Conservation (phyloP, 805 yeast species). For the Wickerhamomyces chaumierensis region DNA sequence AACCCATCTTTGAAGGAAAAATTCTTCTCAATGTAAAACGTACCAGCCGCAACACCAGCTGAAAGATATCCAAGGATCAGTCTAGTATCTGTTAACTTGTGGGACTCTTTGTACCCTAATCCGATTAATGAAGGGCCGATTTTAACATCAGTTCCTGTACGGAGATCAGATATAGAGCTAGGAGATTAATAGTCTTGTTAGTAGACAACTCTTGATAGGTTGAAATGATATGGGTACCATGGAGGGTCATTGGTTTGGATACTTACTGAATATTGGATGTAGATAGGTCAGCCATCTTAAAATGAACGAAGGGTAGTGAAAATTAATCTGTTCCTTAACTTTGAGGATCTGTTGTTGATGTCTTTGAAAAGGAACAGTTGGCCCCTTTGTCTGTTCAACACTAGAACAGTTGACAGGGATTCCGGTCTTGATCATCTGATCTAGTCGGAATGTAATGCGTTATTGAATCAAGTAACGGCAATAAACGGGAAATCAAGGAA, state of each 20-base stretch:
- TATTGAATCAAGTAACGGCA: no score
- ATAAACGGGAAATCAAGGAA: no score
- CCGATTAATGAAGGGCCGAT: conserved; percentile 1
- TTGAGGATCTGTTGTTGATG: no score
- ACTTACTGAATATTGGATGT: neutral
- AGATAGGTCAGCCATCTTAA: neutral
- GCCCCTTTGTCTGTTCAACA: no score
- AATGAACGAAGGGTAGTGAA: neutral
- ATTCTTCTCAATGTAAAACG: conserved; percentile 41
- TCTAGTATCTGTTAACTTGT: conserved; percentile 32
- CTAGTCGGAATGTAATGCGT: no score
- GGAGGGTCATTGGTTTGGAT: neutral
- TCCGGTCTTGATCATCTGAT: no score
- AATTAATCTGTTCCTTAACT: no score
- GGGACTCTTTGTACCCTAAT: conserved; percentile 32
- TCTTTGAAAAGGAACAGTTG: no score
- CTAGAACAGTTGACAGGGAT: no score
- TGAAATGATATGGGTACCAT: neutral
- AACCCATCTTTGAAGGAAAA: conserved; percentile 30
- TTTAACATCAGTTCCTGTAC: conserved; percentile 9
- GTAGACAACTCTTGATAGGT: neutral
- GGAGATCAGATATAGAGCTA: conserved; percentile 11
- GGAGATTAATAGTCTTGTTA: neutral
- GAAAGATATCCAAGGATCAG: conserved; percentile 39
- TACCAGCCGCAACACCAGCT: conserved; percentile 35